Percentiles rank a stretch among this genome's conserved stretches.
phyloP scores from a whole-genome alignment of 2,329 filamentous ascomycete genomes.

The Colletotrichum costaricense region DNA sequence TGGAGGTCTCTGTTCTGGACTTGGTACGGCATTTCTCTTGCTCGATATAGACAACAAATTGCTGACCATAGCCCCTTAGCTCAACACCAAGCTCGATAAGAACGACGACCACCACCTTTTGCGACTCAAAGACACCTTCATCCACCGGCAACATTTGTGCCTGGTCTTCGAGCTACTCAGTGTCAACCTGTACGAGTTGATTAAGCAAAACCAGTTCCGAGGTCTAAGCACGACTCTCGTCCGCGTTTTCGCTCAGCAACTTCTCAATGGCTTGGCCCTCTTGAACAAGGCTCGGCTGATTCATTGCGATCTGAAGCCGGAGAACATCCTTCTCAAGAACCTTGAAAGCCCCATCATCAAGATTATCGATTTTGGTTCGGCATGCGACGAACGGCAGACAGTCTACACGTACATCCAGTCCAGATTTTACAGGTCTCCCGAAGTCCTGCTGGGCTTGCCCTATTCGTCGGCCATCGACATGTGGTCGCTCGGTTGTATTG shows the following conservation, averaged over 20 bases:
- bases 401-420: constrained; percentile 99
- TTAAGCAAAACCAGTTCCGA: constrained; percentile 99
- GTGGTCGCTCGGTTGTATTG: constrained; percentile 99
- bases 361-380: constrained; percentile 99
- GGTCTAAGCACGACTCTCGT: constrained; percentile 97
- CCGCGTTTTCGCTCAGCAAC: constrained; percentile 95
- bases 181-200: constrained; percentile 97
- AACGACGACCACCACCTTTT: constrained; percentile 98
- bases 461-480: constrained; percentile 99
- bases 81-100: constrained; percentile 99
- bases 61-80: constrained; percentile 57
- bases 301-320: constrained; percentile 97
- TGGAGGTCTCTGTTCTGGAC: constrained; percentile 98
- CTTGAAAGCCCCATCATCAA: constrained; percentile 99
- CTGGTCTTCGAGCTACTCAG: constrained; percentile 96
- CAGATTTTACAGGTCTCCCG: constrained; percentile 95
- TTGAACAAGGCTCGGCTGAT: constrained; percentile 97
- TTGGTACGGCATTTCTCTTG: constrained; percentile 67
- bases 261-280: constrained; percentile 90
- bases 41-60: background rate
- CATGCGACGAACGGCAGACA: constrained; percentile 97
- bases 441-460: constrained; percentile 93
- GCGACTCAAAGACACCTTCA: constrained; percentile 96
- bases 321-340: constrained; percentile 98
- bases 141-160: constrained; percentile 96